Conservation (phyloP, 305 asterid genomes). For the Salvia sclarea region DNA sequence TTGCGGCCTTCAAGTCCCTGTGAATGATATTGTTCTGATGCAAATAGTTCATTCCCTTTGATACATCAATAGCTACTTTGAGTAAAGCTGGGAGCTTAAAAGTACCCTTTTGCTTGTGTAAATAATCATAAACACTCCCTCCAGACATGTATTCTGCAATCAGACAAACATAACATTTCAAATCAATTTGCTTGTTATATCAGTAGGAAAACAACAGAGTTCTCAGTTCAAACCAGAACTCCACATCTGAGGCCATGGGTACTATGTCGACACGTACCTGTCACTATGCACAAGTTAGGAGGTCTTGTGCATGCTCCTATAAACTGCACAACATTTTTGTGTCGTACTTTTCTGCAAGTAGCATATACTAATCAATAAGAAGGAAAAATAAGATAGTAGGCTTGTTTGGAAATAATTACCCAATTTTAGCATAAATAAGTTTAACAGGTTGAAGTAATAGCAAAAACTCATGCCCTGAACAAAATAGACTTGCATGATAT, state of each 20-base stretch:
- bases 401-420: not conserved
- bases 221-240: not conserved
- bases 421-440: not conserved
- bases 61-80: slow-evolving; percentile 89
- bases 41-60: slow-evolving; percentile 95
- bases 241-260: slow-evolving; percentile 18
- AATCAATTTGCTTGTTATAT: slow-evolving; percentile 12
- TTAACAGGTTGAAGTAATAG: not conserved
- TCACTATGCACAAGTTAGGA: slow-evolving; percentile 84
- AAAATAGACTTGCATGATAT: not conserved
- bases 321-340: slow-evolving; percentile 94
- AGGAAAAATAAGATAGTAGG: not conserved
- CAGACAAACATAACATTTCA: slow-evolving; percentile 31
- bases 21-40: slow-evolving; percentile 95
- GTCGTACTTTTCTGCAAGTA: slow-evolving; percentile 91
- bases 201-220: not conserved
- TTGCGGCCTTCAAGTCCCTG: slow-evolving; percentile 95
- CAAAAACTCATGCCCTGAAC: slow-evolving; percentile 7
- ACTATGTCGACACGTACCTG: slow-evolving; percentile 51
- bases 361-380: slow-evolving; percentile 25
- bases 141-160: slow-evolving; percentile 89
- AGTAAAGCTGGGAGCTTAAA: slow-evolving; percentile 84
- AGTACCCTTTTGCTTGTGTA: slow-evolving; percentile 91
- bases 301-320: slow-evolving; percentile 95
- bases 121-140: slow-evolving; percentile 90